These are phyloP conservation scores for Daldinia concentrica DNA, from an alignment of 495 filamentous ascomycete species.

Conservation along the genomic window DNA sequence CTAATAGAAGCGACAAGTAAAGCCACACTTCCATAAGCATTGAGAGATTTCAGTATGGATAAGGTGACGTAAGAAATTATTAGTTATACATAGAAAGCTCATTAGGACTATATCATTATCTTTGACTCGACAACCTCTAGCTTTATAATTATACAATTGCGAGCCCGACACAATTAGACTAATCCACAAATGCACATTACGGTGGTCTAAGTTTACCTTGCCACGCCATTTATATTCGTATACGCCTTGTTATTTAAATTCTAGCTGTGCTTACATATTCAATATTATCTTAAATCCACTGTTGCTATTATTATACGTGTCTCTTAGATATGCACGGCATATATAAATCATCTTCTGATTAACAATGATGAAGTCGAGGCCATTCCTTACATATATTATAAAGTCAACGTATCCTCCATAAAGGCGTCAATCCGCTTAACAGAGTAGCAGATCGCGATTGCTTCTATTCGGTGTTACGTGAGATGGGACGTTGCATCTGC, in stretches of 20 bases:
- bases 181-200: background rate
- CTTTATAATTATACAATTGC: background rate
- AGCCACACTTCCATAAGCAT: too few species aligned
- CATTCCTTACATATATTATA: background rate
- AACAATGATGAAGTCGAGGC: background rate
- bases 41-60: too few species aligned
- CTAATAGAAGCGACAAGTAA: too few species aligned
- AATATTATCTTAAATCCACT: background rate
- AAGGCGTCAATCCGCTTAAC: background rate
- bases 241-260: background rate
- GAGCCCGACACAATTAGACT: background rate
- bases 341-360: background rate
- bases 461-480: conserved; percentile 5
- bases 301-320: background rate
- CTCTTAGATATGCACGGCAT: background rate
- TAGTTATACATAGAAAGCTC: too few species aligned
- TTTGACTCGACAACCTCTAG: too few species aligned
- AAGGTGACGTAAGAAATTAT: too few species aligned
- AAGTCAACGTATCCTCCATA: background rate
- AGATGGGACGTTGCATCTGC: conserved; percentile 33
- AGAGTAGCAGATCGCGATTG: background rate
- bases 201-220: too few species aligned
- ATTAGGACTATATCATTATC: too few species aligned
- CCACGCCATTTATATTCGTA: background rate
- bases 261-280: background rate